A percentile compares a stretch with the other conserved stretches of the same genome.
phyloP scores from a whole-genome alignment of 306 rosid species.

The Sicyos edulis region DNA sequence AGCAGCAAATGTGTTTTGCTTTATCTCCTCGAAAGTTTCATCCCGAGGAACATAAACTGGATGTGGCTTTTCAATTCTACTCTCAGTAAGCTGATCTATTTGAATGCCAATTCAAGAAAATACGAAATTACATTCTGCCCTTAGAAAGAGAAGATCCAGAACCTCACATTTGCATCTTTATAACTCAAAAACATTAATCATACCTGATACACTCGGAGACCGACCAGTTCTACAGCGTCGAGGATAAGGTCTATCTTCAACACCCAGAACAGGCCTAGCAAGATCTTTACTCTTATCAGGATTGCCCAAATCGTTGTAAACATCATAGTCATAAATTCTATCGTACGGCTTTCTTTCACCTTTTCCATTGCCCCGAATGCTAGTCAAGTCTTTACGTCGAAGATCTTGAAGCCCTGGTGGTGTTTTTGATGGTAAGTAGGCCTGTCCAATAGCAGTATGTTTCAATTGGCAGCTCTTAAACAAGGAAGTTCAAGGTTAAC shows the following conservation, averaged over 20 bases:
- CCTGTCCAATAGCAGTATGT: conserved; percentile 32
- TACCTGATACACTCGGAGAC: conserved; percentile 55
- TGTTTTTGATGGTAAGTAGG: conserved; percentile 74
- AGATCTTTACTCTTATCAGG: conserved; percentile 67
- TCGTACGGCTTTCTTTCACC: conserved; percentile 57
- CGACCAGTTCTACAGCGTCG: conserved; percentile 90
- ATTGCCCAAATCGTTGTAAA: conserved; percentile 81
- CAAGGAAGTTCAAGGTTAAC: not conserved
- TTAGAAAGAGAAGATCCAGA: conserved; percentile 5
- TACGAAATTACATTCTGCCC: not conserved
- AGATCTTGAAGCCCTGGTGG: conserved; percentile 79
- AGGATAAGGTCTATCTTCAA: conserved; percentile 69
- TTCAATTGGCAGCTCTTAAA: not conserved
- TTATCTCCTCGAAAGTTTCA: conserved; percentile 88
- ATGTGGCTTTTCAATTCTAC: conserved; percentile 85
- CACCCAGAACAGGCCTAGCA: conserved; percentile 64
- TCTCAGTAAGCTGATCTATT: conserved; percentile 66
- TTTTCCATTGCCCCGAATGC: conserved; percentile 58
- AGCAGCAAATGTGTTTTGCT: conserved; percentile 69
- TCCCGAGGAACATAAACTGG: conserved; percentile 96
- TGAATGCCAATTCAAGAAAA: conserved; percentile 5
- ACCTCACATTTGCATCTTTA: not conserved
- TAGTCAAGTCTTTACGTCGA: conserved; percentile 55
- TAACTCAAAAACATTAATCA: not conserved
- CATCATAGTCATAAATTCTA: conserved; percentile 77